These are phyloP conservation scores for Pichia ethanolica DNA, from an alignment of 805 yeast genomes.

Conservation along the genomic window DNA sequence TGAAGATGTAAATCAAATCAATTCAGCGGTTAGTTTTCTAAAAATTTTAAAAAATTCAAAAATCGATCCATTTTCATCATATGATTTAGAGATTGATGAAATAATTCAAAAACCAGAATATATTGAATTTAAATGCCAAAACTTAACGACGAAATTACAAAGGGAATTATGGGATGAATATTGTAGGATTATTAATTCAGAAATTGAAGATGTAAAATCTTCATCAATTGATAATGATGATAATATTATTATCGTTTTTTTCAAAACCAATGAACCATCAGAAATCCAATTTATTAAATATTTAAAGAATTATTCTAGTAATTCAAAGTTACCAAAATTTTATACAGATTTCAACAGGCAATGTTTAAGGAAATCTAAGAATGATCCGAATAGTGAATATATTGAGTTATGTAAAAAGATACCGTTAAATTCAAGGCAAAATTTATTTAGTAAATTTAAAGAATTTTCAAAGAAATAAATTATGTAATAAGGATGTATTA, in stretches of 20 bases:
- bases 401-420: background rate
- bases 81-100: constrained; percentile 15
- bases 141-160: constrained; percentile 13
- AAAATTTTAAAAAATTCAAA: constrained; percentile 4
- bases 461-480: background rate
- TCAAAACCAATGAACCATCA: background rate
- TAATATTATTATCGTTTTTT: background rate
- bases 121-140: constrained; percentile 4
- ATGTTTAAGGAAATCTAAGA: background rate
- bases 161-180: constrained; percentile 12
- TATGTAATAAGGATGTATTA: background rate
- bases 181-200: constrained; percentile 1
- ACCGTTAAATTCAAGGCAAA: background rate
- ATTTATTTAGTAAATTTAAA: background rate
- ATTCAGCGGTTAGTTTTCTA: constrained; percentile 2
- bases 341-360: constrained; percentile 19
- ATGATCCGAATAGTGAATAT: background rate
- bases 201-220: background rate
- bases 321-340: constrained; percentile 12
- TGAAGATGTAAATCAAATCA: background rate
- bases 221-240: background rate
- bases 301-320: constrained; percentile 2
- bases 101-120: constrained; percentile 19
- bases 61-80: constrained; percentile 13
- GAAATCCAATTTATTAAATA: constrained; percentile 8